Percentiles rank a stretch among this genome's conserved stretches.
Conservation (phyloP, 1,139 yeast species). For the Candida pseudocylindracea region DNA sequence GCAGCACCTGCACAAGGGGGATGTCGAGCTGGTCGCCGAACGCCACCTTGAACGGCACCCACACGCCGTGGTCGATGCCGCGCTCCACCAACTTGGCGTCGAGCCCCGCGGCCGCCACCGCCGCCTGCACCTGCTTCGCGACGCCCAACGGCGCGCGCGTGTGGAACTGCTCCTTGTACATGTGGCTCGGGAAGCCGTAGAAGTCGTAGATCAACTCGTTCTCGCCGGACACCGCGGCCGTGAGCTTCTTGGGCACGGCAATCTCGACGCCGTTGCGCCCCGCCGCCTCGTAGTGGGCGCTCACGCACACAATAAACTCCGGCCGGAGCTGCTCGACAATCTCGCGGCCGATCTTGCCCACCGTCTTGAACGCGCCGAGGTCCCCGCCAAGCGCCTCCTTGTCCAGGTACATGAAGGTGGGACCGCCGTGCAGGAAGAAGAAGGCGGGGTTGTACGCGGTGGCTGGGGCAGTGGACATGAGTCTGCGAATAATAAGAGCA, state of each 20-base stretch:
- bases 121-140: constrained; percentile 19
- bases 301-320: constrained; percentile 37
- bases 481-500: no score
- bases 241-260: constrained; percentile 9
- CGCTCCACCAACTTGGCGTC: constrained; percentile 20
- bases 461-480: no score
- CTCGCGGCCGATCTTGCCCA: constrained; percentile 23
- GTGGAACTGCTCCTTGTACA: constrained; percentile 42
- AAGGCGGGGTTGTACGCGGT: constrained; percentile 19
- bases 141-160: constrained; percentile 17
- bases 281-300: constrained; percentile 59
- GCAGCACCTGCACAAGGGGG: constrained; percentile 48
- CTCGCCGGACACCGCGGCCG: constrained; percentile 8
- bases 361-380: constrained; percentile 33
- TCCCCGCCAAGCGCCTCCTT: constrained; percentile 16
- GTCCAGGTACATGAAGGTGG: constrained; percentile 35
- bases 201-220: constrained; percentile 44
- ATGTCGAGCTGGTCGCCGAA: constrained; percentile 28
- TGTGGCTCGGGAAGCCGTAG: constrained; percentile 40
- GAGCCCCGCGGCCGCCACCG: constrained; percentile 20
- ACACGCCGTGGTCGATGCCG: constrained; percentile 66
- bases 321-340: constrained; percentile 31
- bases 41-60: constrained; percentile 64
- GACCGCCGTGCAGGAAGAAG: constrained; percentile 65
- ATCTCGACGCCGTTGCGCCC: constrained; percentile 22